Conservation (phyloP, 1,284 basidiomycete genomes). For the Tylopilus sp. region DNA sequence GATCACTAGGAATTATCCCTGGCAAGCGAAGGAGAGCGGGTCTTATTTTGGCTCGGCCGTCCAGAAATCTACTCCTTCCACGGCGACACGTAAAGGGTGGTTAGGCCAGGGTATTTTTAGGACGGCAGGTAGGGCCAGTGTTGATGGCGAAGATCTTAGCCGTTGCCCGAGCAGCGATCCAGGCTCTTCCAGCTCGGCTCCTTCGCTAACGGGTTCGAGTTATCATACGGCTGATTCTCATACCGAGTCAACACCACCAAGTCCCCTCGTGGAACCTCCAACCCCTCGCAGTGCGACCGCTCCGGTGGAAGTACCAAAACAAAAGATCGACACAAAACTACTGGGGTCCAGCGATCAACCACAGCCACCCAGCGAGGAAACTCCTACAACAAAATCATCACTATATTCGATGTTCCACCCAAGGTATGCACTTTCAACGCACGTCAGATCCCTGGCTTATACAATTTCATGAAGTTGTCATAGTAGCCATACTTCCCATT, state of each 20-base stretch:
- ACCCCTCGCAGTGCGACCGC: constrained; percentile 4
- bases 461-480: constrained; percentile 7
- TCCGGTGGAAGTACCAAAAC: background rate
- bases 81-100: background rate
- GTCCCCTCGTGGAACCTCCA: constrained; percentile 10
- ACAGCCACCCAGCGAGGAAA: constrained; percentile 12
- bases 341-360: background rate
- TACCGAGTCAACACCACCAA: constrained; percentile 7
- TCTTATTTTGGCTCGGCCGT: constrained; percentile 19
- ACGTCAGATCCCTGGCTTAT: constrained; percentile 4
- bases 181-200: background rate
- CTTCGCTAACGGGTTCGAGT: constrained; percentile 1
- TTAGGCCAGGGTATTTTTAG: background rate
- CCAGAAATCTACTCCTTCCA: background rate
- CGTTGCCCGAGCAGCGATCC: background rate
- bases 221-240: constrained; percentile 20
- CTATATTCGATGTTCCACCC: constrained; percentile 7
- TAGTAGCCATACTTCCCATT: constrained; percentile 16
- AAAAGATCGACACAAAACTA: constrained; percentile 1
- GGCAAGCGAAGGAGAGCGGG: constrained; percentile 8
- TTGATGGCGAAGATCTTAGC: background rate
- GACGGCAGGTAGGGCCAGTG: background rate
- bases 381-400: constrained; percentile 7
- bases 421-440: constrained; percentile 10
- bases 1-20: constrained; percentile 9